Evolutionary conservation across 306 rosid species (phyloP).

Genomic region (Casuarina equisetifolia): DNA sequence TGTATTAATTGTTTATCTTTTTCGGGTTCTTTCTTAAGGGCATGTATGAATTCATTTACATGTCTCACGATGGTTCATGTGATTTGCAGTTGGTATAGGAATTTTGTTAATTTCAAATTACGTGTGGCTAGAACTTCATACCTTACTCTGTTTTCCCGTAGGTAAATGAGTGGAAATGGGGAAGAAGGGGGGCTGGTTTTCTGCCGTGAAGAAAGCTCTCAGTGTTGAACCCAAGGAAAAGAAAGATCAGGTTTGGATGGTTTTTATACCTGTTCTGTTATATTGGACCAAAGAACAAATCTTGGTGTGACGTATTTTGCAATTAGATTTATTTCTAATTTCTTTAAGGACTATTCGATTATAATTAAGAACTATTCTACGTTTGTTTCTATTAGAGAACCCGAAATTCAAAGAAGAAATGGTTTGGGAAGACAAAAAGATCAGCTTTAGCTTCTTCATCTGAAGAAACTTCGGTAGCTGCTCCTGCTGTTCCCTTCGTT

Average conservation of each 20-base stretch:
- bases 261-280: not conserved
- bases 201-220: conserved; percentile 75
- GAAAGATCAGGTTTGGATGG: conserved; percentile 68
- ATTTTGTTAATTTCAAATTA: conserved; percentile 9
- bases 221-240: conserved; percentile 50
- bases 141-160: conserved; percentile 13
- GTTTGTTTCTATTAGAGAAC: conserved; percentile 39
- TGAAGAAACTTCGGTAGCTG: conserved; percentile 27
- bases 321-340: conserved; percentile 19
- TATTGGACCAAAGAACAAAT: not conserved
- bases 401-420: conserved; percentile 56
- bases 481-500: conserved; percentile 36
- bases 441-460: conserved; percentile 25
- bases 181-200: conserved; percentile 86
- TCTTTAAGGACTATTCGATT: not conserved
- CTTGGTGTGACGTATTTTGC: not conserved
- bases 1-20: conserved; percentile 12
- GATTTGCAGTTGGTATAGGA: conserved; percentile 14
- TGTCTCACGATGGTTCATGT: conserved; percentile 9
- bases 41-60: conserved; percentile 7
- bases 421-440: conserved; percentile 56
- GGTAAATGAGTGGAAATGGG: conserved; percentile 64
- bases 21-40: not conserved
- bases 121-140: conserved; percentile 17
- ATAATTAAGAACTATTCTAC: not conserved